Evolutionary conservation across 495 filamentous ascomycete genomes (phyloP), one percentile per base, ranked within the genome.

Genomic region (Penicillium canariense): DNA sequence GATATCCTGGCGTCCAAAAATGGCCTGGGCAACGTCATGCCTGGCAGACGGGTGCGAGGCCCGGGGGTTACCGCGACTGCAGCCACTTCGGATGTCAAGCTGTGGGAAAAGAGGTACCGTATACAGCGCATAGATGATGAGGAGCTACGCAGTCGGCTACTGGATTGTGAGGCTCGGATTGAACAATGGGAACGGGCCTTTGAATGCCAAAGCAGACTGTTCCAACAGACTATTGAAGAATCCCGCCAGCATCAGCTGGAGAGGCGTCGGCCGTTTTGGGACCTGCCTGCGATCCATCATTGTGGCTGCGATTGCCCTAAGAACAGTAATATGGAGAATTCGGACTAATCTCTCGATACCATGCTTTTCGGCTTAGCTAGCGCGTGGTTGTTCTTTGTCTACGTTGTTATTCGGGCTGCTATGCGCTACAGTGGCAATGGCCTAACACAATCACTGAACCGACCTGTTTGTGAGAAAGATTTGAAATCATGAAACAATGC

Each of bases 161-260:
- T 71, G 32, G 61, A 66, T 8, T 68, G 68, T 18, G 69, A 74
- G 45, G 60, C 65, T 20, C 49, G 62, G 5, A 42, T 71, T 40
- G 62, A 63, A 27, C 57, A 49, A 10, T 63, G 67, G 17, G 68
- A 69, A 52, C 59, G 60, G 11, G 34, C 57, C 12, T 42, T 67
- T 18, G 55, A 65, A 11, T 48, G 48, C 23, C 63, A 60, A 17
- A 54, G 55, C 1, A 40, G 58, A 40, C 55, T 63, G 30, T 58
- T 71, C 9, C 62, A 67, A 46, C 66, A 65, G 42, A 57, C 44
- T 3, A 50, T 68, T 18, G 55, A 59, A 17, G 63, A 63, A 20
- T 55, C 57, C 8, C n/a, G 60, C 50, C 50, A 48, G 52, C 48
- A 50, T 14, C 48, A 50, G 22, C 22, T 23, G 22, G 46, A 49